Evolutionary conservation across 257 asterid species (phyloP), one percentile per base, ranked within the genome.

Genomic region (Scutellaria minor): DNA sequence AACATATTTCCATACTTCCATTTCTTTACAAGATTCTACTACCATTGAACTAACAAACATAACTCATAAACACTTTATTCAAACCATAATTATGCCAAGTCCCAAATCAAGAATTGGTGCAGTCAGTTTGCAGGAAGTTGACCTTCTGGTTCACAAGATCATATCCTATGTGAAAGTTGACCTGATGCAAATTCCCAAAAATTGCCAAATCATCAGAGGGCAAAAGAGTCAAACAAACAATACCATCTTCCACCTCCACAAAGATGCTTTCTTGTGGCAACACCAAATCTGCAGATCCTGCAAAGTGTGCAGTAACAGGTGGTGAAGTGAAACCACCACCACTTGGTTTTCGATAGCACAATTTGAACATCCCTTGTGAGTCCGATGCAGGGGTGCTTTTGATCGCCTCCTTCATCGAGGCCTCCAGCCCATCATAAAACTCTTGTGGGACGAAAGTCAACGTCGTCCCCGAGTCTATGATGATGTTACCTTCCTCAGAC

Each of bases 401-500:
- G 2, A 88, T 76, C 0, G 61, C 44, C 46, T 57, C 54, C 2
- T 0, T 53, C 11, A 82, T 0, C 0, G 73, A 48, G 1, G 83
- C 31, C 20, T 77, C 84, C 14, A 90, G 12, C 3, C 59, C 74
- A 0, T 42, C 6, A 78, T 84, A 86, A 0, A 85, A 5, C 0
- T 76, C 61, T 0, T 12, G 0, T 0, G 90, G 89, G 7, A 90
- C 15, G 7, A 61, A 70, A 0, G 89, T 88, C 55, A 90, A 24
- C 0, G 89, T 83, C 2, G 95, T 82, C 10, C 92, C 96, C 0
- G 96, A 90, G 72, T 90, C 95, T 20, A 90, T 77, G 10, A 90
- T 76, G 1, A 90, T 84, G 64, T 90, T 86, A 0, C 88, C 87
- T 9, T 77, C 66, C 0, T 5, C 22, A 0, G 6, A 40, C 1